These are phyloP conservation scores for Diaporthe citri DNA, from an alignment of 2,329 filamentous ascomycete genomes.

Conservation along the genomic window DNA sequence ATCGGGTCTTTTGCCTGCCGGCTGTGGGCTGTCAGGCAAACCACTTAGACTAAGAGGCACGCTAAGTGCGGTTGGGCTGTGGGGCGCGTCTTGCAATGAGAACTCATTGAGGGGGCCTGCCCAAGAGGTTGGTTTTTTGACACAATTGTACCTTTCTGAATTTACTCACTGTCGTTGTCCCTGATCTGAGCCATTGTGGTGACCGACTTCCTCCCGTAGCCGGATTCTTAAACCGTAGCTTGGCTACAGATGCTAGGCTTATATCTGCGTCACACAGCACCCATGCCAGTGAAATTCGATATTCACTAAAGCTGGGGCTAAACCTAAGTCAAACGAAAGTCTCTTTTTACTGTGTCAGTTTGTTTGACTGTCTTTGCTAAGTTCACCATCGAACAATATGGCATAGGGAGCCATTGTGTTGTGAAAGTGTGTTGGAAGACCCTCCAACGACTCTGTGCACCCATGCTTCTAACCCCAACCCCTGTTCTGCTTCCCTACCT, in stretches of 20 bases:
- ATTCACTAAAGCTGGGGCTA: not conserved
- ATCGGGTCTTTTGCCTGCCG: slow-evolving; percentile 33
- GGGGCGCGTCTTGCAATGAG: not conserved
- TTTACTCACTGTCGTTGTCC: not conserved
- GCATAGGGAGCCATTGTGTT: not conserved
- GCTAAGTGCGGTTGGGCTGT: not conserved
- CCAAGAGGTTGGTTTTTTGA: no score
- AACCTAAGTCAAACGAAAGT: not conserved
- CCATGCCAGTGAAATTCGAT: not conserved
- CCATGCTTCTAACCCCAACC: no score
- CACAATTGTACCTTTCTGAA: not conserved
- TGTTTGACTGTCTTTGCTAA: not conserved
- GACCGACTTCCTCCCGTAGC: not conserved
- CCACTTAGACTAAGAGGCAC: not conserved
- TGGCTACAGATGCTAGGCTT: not conserved
- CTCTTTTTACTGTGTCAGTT: no score
- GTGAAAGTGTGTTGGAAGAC: not conserved
- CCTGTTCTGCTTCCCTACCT: not conserved
- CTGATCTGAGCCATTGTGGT: not conserved
- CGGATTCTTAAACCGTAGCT: not conserved
- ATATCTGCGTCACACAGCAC: not conserved
- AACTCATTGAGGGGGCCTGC: not conserved
- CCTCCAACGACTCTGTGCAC: not conserved
- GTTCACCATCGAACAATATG: not conserved
- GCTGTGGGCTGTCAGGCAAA: not conserved